Conservation (phyloP, 306 rosid genomes). For the Rubus parviflorus region DNA sequence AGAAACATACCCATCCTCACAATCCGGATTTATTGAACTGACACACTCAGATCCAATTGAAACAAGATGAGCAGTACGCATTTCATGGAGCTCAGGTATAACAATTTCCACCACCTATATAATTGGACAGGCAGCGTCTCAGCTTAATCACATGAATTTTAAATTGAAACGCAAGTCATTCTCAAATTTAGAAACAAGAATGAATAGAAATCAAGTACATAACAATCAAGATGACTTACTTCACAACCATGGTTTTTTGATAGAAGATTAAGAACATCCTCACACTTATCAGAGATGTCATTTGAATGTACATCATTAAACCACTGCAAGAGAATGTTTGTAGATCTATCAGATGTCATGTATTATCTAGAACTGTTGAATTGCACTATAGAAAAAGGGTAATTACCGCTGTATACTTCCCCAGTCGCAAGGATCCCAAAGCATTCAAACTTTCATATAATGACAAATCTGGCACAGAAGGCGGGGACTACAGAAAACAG, state of each 20-base stretch:
- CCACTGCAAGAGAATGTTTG: conserved; percentile 62
- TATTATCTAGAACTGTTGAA: conserved; percentile 19
- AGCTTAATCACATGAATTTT: conserved; percentile 15
- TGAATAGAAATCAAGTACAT: conserved; percentile 6
- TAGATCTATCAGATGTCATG: conserved; percentile 24
- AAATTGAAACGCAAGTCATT: neutral
- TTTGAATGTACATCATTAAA: conserved; percentile 78
- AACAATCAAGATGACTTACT: conserved; percentile 50
- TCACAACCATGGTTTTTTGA: conserved; percentile 67
- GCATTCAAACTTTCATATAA: conserved; percentile 45
- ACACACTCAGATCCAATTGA: conserved; percentile 80
- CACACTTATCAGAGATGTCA: conserved; percentile 77
- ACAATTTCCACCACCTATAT: conserved; percentile 61
- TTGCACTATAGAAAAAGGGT: neutral
- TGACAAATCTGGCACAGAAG: conserved; percentile 76
- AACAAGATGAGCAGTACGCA: conserved; percentile 80
- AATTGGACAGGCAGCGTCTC: conserved; percentile 14
- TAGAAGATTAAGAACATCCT: conserved; percentile 68
- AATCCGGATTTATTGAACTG: conserved; percentile 57
- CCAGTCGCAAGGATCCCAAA: conserved; percentile 71
- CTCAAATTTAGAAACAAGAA: neutral
- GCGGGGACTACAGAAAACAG: conserved; percentile 55
- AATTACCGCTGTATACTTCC: conserved; percentile 76
- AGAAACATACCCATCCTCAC: conserved; percentile 73
- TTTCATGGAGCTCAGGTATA: conserved; percentile 80